A percentile compares a stretch with the other conserved stretches of the same genome.
phyloP scores from a whole-genome alignment of 2,329 filamentous ascomycete genomes.

The Didymosphaeria variabile region DNA sequence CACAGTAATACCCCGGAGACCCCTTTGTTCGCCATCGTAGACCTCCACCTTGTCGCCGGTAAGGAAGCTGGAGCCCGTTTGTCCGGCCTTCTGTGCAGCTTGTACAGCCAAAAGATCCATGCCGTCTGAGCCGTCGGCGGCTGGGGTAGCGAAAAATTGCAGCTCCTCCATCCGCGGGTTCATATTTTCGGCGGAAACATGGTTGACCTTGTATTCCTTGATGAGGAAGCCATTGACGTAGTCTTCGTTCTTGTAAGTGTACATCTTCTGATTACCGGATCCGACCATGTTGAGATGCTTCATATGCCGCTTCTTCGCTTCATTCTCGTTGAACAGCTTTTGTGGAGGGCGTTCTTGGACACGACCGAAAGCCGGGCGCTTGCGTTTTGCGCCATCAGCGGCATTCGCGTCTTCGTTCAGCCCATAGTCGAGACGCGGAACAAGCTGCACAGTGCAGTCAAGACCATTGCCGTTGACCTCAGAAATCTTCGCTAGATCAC shows the following conservation, averaged over 20 bases:
- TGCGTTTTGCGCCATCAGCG: slow-evolving; percentile 72
- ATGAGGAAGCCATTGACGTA: slow-evolving; percentile 94
- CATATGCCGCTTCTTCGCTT: slow-evolving; percentile 88
- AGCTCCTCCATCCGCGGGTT: slow-evolving; percentile 95
- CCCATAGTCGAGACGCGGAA: slow-evolving; percentile 92
- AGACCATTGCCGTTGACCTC: slow-evolving; percentile 93
- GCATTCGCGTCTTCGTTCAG: slow-evolving; percentile 77
- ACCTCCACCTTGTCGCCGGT: slow-evolving; percentile 97
- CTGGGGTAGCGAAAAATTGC: slow-evolving; percentile 88
- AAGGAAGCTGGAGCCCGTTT: slow-evolving; percentile 82
- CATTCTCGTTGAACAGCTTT: slow-evolving; percentile 89
- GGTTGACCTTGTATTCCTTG: slow-evolving; percentile 91
- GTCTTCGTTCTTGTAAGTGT: slow-evolving; percentile 85
- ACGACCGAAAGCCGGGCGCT: slow-evolving; percentile 65
- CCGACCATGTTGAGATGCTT: slow-evolving; percentile 65
- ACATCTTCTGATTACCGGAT: slow-evolving; percentile 71
- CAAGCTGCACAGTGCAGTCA: slow-evolving; percentile 84
- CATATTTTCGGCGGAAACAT: slow-evolving; percentile 85
- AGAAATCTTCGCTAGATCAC: slow-evolving; percentile 90
- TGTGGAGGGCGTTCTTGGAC: slow-evolving; percentile 79
- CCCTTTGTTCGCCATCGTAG: slow-evolving; percentile 93
- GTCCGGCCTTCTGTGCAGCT: slow-evolving; percentile 85
- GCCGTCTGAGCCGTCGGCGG: slow-evolving; percentile 91
- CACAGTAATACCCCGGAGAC: slow-evolving; percentile 84
- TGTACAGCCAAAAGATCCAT: slow-evolving; percentile 91